Evolutionary conservation across 1,284 basidiomycete genomes (phyloP), one percentile per base, ranked within the genome.

Genomic region (Caloboletus firmus): DNA sequence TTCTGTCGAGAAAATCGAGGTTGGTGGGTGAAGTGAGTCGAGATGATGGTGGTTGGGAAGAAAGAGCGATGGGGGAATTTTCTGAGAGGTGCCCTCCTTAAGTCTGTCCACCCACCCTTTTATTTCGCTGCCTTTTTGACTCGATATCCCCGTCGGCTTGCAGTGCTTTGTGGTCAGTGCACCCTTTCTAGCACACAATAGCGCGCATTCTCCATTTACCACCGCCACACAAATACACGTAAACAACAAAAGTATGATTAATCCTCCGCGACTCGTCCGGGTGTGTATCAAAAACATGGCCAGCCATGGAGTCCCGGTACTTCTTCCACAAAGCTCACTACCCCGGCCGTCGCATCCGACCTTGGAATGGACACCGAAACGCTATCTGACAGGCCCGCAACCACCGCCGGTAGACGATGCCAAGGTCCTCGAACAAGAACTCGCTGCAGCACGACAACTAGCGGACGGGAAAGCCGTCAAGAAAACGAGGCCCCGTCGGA

Each of bases 401-500:
- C 85, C 89, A 1, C 89, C 92, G 11, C 88, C 89, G 9, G 77
- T 86, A 45, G 91, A 93, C 62, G 85, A 89, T 59, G 79, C 83
- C 12, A 84, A 85, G 56, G 75, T 87, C 51, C 78, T 87, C 55
- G 90, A 93, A 54, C 80, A 87, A 52, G 91, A 95, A 66, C 76
- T 90, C 65, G 89, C 91, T 3, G 86, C 80, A 56, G 82, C 83
- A 5, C 72, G 84, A 45, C 84, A 87, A 59, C 69, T 83, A 56
- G 72, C 85, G 50, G 91, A 88, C 66, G 89, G 80, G 32, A 93
- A 83, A 72, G 78, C 84, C 6, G 80, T 93, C 59, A 93, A 94
- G 76, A 94, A 95, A 75, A 94, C 93, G 52, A 82, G 94, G 62
- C 95, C 96, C 20, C 77, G 96, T 56, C 76, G 94, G 69, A 98